A percentile compares a stretch with the other conserved stretches of the same genome.
Evolutionary conservation across 1,284 basidiomycete species (phyloP).

Genomic region (Cryptococcus amylolentus): DNA sequence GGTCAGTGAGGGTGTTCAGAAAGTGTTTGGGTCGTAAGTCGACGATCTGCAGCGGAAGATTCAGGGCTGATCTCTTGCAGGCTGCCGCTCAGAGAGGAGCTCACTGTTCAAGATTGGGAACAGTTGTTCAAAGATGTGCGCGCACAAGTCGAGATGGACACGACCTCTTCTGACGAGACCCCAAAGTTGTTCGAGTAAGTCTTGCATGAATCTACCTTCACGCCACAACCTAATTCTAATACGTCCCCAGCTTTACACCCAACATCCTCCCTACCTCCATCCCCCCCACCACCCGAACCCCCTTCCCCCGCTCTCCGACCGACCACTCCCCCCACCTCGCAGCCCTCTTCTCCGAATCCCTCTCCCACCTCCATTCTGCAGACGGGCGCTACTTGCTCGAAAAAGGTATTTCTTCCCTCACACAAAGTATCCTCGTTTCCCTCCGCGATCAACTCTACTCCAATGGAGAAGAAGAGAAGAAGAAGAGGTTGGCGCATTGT

Average conservation of each 20-base stretch:
- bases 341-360: constrained; percentile 36
- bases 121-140: constrained; percentile 37
- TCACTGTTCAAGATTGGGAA: constrained; percentile 40
- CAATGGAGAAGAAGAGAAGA: background rate
- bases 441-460: background rate
- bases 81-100: constrained; percentile 43
- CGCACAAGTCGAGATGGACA: constrained; percentile 36
- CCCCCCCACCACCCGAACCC: constrained; percentile 11
- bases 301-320: constrained; percentile 28
- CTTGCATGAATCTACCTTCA: background rate
- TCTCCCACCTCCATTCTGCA: constrained; percentile 34
- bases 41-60: background rate
- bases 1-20: constrained; percentile 37
- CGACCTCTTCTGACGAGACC: background rate
- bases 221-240: background rate
- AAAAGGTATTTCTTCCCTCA: constrained; percentile 36
- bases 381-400: constrained; percentile 43
- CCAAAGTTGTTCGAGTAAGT: constrained; percentile 29
- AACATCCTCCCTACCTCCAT: constrained; percentile 36
- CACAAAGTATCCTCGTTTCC: constrained; percentile 20
- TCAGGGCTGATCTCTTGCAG: constrained; percentile 12
- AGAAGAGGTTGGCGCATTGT: constrained; percentile 39
- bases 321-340: constrained; percentile 30
- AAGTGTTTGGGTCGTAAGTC: constrained; percentile 40
- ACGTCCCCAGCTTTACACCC: constrained; percentile 32